Conservation (phyloP, 108 stramenopile genomes). For the Cylindrotheca fusiformis region DNA sequence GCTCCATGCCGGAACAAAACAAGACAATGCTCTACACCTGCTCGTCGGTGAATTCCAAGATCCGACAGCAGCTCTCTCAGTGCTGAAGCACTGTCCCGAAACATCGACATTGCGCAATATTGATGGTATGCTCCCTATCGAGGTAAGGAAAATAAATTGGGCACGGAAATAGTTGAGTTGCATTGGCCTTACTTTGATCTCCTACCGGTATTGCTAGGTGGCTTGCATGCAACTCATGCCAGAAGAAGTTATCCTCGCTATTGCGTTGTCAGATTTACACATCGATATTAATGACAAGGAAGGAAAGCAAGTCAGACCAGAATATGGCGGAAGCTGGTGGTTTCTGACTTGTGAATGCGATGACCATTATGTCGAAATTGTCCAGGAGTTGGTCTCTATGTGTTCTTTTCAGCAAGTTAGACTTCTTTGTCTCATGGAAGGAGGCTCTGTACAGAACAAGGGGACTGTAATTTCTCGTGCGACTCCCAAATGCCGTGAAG, state of each 20-base stretch:
- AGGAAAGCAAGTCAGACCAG: constrained; percentile 34
- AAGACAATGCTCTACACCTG: constrained; percentile 70
- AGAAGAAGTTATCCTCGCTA: constrained; percentile 69
- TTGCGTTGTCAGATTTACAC: constrained; percentile 78
- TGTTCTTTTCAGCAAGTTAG: constrained; percentile 74
- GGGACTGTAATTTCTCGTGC: constrained; percentile 55
- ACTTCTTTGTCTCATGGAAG: constrained; percentile 50
- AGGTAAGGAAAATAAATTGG: constrained; percentile 21
- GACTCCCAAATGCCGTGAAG: constrained; percentile 59
- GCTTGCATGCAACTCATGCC: constrained; percentile 71
- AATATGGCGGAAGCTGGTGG: constrained; percentile 81
- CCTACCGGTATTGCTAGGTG: constrained; percentile 24
- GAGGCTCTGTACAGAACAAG: constrained; percentile 13
- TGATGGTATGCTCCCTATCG: constrained; percentile 71
- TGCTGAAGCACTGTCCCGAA: constrained; percentile 68
- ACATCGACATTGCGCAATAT: constrained; percentile 51
- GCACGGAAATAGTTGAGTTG: not conserved
- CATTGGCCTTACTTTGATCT: not conserved
- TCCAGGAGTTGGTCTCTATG: constrained; percentile 62
- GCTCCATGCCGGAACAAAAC: constrained; percentile 35
- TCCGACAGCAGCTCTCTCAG: constrained; percentile 60
- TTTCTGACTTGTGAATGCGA: constrained; percentile 79
- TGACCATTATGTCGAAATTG: constrained; percentile 63
- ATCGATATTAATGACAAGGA: constrained; percentile 66
- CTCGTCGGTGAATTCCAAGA: constrained; percentile 57